Percentiles rank a stretch among this genome's conserved stretches.
phyloP scores from a whole-genome alignment of 768 basidiomycete species.

The Suillus subaureus region DNA sequence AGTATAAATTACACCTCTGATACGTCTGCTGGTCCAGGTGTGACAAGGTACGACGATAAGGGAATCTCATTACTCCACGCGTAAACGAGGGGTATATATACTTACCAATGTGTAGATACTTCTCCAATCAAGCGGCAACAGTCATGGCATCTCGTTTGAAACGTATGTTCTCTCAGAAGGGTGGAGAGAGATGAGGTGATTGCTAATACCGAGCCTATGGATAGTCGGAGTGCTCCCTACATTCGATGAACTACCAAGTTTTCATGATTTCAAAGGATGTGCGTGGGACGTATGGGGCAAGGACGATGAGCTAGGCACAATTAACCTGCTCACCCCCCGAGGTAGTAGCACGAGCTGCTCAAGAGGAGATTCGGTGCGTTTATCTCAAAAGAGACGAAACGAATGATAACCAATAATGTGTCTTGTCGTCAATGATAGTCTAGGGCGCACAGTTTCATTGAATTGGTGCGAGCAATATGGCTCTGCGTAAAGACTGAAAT shows the following conservation, averaged over 20 bases:
- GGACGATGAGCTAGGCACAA: constrained; percentile 66
- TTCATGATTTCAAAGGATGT: constrained; percentile 51
- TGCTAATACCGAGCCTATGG: neutral
- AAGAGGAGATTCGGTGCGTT: constrained; percentile 59
- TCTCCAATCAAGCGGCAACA: constrained; percentile 5
- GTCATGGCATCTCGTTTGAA: constrained; percentile 21
- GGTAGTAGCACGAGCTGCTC: constrained; percentile 58
- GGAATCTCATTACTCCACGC: neutral
- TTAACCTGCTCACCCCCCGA: constrained; percentile 66
- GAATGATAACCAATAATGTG: neutral
- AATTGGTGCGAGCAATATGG: constrained; percentile 53
- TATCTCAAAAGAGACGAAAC: neutral
- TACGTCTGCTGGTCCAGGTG: constrained; percentile 16
- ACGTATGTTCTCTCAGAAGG: constrained; percentile 18
- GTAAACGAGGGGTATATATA: constrained; percentile 5
- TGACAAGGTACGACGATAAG: constrained; percentile 4
- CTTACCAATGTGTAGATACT: constrained; percentile 2
- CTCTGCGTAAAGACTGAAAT: neutral
- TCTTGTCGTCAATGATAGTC: neutral
- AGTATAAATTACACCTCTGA: constrained; percentile 15
- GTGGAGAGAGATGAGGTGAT: constrained; percentile 11
- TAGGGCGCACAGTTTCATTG: constrained; percentile 55
- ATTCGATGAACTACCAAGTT: constrained; percentile 51
- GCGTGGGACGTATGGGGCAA: constrained; percentile 72
- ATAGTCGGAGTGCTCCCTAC: constrained; percentile 35